phyloP scores from a whole-genome alignment of 2,329 filamentous ascomycete species.

The Fusarium camptoceras region DNA sequence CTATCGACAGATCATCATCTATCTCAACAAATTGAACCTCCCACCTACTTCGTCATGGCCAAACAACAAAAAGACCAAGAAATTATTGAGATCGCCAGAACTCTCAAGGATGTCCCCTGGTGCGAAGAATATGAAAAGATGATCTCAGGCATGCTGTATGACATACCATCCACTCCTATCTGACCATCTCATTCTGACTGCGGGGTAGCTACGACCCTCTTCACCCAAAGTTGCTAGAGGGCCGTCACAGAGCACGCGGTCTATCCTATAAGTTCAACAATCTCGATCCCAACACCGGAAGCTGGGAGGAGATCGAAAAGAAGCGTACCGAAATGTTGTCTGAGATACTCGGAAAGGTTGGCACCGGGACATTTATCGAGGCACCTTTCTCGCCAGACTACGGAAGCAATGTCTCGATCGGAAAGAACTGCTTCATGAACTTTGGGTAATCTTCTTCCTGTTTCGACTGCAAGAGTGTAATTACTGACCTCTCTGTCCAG shows the following conservation, averaged over 20 bases:
- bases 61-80: conserved; percentile 36
- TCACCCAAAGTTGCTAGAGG: conserved; percentile 30
- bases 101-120: conserved; percentile 34
- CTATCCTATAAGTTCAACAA: conserved; percentile 42
- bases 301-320: conserved; percentile 13
- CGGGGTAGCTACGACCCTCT: conserved; percentile 37
- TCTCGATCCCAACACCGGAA: conserved; percentile 38
- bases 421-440: conserved; percentile 72
- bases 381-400: conserved; percentile 73
- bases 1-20: not conserved
- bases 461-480: rapidly evolving
- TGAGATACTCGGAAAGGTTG: conserved; percentile 38
- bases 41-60: conserved; percentile 25
- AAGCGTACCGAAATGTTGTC: conserved; percentile 21
- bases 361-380: conserved; percentile 65
- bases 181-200: not conserved
- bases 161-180: rapidly evolving
- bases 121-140: conserved; percentile 45
- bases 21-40: rapidly evolving
- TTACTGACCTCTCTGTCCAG: conserved; percentile 38
- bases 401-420: conserved; percentile 72
- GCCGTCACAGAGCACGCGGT: conserved; percentile 39
- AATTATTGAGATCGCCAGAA: conserved; percentile 41
- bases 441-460: conserved; percentile 47
- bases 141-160: conserved; percentile 47